A percentile compares a stretch with the other conserved stretches of the same genome.
Conservation (phyloP, 2,329 filamentous ascomycete genomes). For the Gremmenia infestans region DNA sequence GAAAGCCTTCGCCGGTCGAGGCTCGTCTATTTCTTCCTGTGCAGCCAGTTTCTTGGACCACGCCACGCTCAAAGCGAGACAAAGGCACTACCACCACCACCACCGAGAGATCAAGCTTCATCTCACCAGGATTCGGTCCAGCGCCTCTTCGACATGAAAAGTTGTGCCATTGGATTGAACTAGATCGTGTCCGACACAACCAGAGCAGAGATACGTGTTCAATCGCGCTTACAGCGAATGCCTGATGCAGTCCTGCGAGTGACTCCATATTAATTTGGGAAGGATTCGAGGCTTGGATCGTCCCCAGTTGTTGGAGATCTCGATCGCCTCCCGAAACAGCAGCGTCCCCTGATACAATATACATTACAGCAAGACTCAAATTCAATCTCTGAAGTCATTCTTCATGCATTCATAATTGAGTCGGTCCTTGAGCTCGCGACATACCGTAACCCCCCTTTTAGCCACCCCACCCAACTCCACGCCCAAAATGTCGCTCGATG, state of each 20-base stretch:
- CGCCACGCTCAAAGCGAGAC: too few relatives aligned
- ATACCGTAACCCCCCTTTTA: neutral
- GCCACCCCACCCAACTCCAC: neutral
- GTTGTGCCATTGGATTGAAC: too few relatives aligned
- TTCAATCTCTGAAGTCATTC: neutral
- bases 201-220: neutral
- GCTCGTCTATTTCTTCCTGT: too few relatives aligned
- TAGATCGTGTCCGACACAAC: too few relatives aligned
- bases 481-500: conserved; percentile 45
- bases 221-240: neutral
- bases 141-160: too few relatives aligned
- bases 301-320: conserved; percentile 8
- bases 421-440: conserved; percentile 10
- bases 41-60: too few relatives aligned
- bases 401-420: conserved; percentile 22
- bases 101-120: too few relatives aligned
- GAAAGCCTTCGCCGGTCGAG: too few relatives aligned
- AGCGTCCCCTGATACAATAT: conserved; percentile 4
- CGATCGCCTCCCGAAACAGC: conserved; percentile 17
- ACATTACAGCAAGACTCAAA: neutral
- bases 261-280: neutral
- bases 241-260: neutral
- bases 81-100: too few relatives aligned
- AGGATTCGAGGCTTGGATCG: neutral
- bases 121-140: too few relatives aligned